Evolutionary conservation across 352 stramenopile species (phyloP).

Genomic region (Pythium chondricola): DNA sequence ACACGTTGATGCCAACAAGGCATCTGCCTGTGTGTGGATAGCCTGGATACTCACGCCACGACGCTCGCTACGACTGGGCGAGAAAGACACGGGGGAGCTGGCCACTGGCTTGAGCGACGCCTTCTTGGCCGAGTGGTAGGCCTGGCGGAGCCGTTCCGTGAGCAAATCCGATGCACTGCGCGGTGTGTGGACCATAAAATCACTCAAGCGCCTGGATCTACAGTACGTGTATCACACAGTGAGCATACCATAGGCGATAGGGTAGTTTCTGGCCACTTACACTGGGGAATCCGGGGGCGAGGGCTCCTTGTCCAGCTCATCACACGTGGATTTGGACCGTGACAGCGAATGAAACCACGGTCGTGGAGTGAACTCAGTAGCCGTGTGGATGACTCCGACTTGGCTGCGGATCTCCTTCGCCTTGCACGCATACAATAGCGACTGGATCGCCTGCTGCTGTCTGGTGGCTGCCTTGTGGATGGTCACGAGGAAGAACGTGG

Average conservation of each 20-base stretch:
- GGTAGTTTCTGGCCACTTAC: background rate
- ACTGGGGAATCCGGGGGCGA: background rate
- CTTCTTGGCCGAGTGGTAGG: conserved; percentile 49
- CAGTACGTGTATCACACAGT: too few relatives aligned
- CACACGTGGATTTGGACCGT: too few relatives aligned
- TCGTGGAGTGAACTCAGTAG: conserved; percentile 17
- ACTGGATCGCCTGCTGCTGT: conserved; percentile 77
- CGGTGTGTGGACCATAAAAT: too few relatives aligned
- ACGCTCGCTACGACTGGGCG: background rate
- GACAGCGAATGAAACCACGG: too few relatives aligned
- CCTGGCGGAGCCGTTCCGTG: conserved; percentile 36
- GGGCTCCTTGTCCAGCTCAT: background rate
- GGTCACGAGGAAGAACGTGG: conserved; percentile 49
- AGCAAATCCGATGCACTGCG: conserved; percentile 24
- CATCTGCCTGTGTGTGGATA: conserved; percentile 26
- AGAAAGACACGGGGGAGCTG: too few relatives aligned
- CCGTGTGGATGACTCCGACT: background rate
- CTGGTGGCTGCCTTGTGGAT: conserved; percentile 50
- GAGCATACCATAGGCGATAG: too few relatives aligned
- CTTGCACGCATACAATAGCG: conserved; percentile 73
- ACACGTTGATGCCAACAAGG: conserved; percentile 22
- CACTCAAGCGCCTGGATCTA: too few relatives aligned
- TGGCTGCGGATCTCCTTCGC: conserved; percentile 61
- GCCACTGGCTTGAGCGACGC: conserved; percentile 4
- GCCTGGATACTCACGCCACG: conserved; percentile 5